phyloP scores from a whole-genome alignment of 1,284 basidiomycete species.

The Ustilago trichophora region DNA sequence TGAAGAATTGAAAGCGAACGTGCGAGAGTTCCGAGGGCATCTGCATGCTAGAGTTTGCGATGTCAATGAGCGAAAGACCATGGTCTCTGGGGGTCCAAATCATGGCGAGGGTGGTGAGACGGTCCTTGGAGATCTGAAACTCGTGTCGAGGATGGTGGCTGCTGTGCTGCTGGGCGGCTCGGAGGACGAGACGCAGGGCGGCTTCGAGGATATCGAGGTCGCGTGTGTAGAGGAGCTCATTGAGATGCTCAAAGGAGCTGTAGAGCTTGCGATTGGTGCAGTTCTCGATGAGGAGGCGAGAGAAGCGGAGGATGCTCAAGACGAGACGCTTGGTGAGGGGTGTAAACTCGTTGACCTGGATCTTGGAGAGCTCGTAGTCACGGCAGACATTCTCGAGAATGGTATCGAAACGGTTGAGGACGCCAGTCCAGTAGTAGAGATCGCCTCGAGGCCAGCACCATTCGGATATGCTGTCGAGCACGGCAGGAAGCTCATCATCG shows the following conservation, averaged over 20 bases:
- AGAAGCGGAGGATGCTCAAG: conserved; percentile 84
- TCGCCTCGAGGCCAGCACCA: conserved; percentile 98
- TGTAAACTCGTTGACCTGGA: conserved; percentile 79
- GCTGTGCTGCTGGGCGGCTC: conserved; percentile 93
- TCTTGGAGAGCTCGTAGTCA: conserved; percentile 72
- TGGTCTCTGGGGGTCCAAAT: conserved; percentile 61
- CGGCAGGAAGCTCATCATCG: conserved; percentile 58
- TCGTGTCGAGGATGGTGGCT: conserved; percentile 56
- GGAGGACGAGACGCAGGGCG: conserved; percentile 83
- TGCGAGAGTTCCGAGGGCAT: conserved; percentile 63
- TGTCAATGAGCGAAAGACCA: conserved; percentile 68
- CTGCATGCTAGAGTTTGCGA: conserved; percentile 63
- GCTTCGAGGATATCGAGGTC: conserved; percentile 89
- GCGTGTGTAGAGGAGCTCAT: conserved; percentile 84
- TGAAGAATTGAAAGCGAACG: conserved; percentile 69
- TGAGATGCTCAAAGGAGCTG: conserved; percentile 94
- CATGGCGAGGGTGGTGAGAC: conserved; percentile 58
- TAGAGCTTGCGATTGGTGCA: conserved; percentile 98
- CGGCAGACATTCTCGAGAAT: conserved; percentile 83
- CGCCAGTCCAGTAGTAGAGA: conserved; percentile 93
- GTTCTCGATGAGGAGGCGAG: conserved; percentile 90
- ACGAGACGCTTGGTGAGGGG: conserved; percentile 78
- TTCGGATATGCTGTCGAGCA: conserved; percentile 57
- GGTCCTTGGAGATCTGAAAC: conserved; percentile 51
- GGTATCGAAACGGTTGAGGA: conserved; percentile 92